Evolutionary conservation across 352 stramenopile species (phyloP), one percentile per base, ranked within the genome.

Genomic region (Phytophthora ramorum): DNA sequence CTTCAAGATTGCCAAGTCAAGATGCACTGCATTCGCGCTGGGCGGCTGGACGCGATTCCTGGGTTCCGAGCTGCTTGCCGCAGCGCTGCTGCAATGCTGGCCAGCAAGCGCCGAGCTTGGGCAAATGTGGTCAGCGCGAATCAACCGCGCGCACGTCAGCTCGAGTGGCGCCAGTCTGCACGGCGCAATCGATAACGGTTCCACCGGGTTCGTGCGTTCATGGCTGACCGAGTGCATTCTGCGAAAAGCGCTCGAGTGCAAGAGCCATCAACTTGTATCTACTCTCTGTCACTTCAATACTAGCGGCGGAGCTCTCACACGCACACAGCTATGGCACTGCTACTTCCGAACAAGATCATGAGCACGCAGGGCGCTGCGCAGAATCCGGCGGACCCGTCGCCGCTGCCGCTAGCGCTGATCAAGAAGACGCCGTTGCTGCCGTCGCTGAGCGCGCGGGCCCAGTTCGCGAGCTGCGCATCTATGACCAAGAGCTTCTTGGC

Each of bases 401-500:
- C 37, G 24, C 28, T 78, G 65, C 69, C 64, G 17, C 28, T 81
- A 35, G 49, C 62, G 32, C 26, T 81, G 20, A 47, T 75, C 17
- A 69, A 67, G 22, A 77, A 63, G 56, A 57, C 60, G 10, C 46
- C 74, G n/a, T 14, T 75, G 35, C 63, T 78, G 49, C 71, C 67
- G 37, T 54, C 67, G 34, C 63, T 83, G 8, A 62, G 44, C 14
- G 56, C 47, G 19, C 63, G 63, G 16, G 46, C 51, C 12, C 67
- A 69, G 30, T 54, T 75, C 12, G 62, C 70, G 12, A 71, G 28
- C 47, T 78, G 63, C 49, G 66, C 64, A 13, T 69, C 63, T 5
- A 69, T 76, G 49, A 83, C 71, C 13, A 78, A 69, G 62, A 69
- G 50, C 37, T 79, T 83, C 44, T 38, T 83, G 17, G 43, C 63